Conservation (phyloP, 2,329 filamentous ascomycete genomes). For the Chlorencoelia australis region DNA sequence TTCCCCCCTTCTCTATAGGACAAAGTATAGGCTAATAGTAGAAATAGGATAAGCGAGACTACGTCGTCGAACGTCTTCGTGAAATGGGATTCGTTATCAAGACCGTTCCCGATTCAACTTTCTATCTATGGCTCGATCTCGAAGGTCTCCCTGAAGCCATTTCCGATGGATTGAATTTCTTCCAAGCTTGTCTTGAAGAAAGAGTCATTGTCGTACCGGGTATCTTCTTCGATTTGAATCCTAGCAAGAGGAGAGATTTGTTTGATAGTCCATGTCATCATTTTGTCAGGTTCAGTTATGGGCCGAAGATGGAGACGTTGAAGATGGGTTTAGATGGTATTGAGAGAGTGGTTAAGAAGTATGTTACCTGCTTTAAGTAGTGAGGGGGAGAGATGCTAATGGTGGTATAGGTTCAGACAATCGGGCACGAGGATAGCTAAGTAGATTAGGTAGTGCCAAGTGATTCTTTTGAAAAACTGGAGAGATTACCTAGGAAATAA, state of each 20-base stretch:
- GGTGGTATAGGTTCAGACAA: conserved; percentile 2
- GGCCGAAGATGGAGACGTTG: conserved; percentile 69
- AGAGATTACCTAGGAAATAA: too few species aligned
- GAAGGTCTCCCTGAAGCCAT: conserved; percentile 68
- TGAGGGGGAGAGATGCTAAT: neutral
- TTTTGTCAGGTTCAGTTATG: conserved; percentile 78
- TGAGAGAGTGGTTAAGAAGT: conserved; percentile 70
- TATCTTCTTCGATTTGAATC: conserved; percentile 97
- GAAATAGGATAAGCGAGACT: conserved; percentile 72
- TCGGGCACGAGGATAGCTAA: too few species aligned
- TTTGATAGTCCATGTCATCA: conserved; percentile 94
- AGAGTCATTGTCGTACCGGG: conserved; percentile 95
- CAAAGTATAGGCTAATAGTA: too few species aligned
- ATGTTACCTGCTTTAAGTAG: conserved; percentile 6
- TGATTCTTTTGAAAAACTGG: too few species aligned
- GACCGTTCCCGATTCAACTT: conserved; percentile 81
- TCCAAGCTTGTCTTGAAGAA: conserved; percentile 84
- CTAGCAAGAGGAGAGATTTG: conserved; percentile 75
- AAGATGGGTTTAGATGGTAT: conserved; percentile 76
- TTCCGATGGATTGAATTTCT: conserved; percentile 91
- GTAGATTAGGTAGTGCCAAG: too few species aligned
- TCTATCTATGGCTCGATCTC: conserved; percentile 77
- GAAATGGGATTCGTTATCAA: conserved; percentile 83
- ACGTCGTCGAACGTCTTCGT: conserved; percentile 67
- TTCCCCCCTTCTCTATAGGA: neutral